Base-by-base conservation (phyloP, 805 yeast genomes). In the Starmerella floricola region DNA sequence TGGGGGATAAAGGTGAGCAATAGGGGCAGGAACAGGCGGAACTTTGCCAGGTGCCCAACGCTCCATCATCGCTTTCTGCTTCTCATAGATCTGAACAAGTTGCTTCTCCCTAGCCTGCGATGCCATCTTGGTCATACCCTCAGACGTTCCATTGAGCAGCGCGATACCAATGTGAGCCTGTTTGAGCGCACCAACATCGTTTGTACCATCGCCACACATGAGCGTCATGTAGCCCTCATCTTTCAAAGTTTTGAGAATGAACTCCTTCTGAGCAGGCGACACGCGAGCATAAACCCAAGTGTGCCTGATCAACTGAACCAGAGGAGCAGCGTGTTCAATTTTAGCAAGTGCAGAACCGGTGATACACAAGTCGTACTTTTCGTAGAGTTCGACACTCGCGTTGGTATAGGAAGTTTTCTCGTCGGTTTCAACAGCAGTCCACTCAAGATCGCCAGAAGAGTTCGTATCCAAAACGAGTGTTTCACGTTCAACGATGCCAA, bases 171-270 rank as follows among this genome's bases (percentile, higher is more conserved):
- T 80, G 58, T 91, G 94, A 2, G 98, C 97, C 67, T 91, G 97
- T 63, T 91, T 91, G 65, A 91, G 74, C 41, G 98, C 98, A 63
- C 98, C 98, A 38, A 91, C 98, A 69, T 91, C 98, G 60, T 91
- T 91, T n/a, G 98, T 91, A 65, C 98, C 98, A 65, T 91, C 98
- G 70, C 98, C 98, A 65, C 98, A 91, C 98, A 91, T 91, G 55
- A 91, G 72, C 19, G 97, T 91, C 58, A 76, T 80, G 64, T 88
- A 91, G 20, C 95, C 95, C 60, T 84, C 72, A 48, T 76, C 78
- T 62, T 88, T 91, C 61, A 84, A 73, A 30, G 86, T 73, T 48
- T 77, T 79, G 56, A 91, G 69, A 54, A 91, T 78, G 52, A 80
- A 85, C 64, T 91, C 98, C 65, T 91, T 91, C 66, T 91, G 98